These are phyloP conservation scores for Diutina ranongensis DNA, from an alignment of 1,139 yeast genomes.

Conservation along the genomic window DNA sequence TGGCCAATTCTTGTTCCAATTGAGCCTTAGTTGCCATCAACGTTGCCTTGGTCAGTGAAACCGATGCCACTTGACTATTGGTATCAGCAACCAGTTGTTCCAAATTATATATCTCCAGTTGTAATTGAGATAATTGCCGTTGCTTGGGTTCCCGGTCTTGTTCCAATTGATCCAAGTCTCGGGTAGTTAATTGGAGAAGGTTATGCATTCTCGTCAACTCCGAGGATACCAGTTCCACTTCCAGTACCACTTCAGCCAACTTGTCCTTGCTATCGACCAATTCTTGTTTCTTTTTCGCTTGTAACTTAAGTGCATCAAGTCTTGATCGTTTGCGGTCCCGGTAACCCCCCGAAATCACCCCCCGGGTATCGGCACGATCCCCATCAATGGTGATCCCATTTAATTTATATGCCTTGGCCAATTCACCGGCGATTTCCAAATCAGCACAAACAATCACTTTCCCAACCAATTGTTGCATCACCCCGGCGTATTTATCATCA, in stretches of 20 bases:
- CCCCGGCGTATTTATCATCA: constrained; percentile 39
- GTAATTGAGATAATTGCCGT: constrained; percentile 25
- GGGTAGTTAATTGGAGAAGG: constrained; percentile 10
- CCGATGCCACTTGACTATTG: constrained; percentile 13
- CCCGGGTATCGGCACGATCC: constrained; percentile 74
- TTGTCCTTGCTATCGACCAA: constrained; percentile 24
- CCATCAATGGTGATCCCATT: constrained; percentile 87
- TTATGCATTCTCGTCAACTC: constrained; percentile 25
- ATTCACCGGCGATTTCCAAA: constrained; percentile 55
- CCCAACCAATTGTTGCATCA: constrained; percentile 73
- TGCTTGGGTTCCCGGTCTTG: background rate
- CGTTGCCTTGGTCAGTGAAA: constrained; percentile 17
- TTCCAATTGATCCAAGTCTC: background rate
- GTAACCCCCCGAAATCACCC: constrained; percentile 85
- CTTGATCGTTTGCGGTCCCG: constrained; percentile 60
- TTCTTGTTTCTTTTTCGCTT: constrained; percentile 41
- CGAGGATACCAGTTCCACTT: constrained; percentile 18
- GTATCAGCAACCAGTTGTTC: constrained; percentile 31
- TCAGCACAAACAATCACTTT: constrained; percentile 68
- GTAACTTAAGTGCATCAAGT: constrained; percentile 53
- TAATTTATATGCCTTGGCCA: constrained; percentile 50
- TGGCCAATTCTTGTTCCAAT: constrained; percentile 37
- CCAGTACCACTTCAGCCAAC: constrained; percentile 12
- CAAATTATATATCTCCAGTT: constrained; percentile 27
- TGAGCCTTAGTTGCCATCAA: constrained; percentile 23